Conservation (phyloP, 306 rosid genomes). For the Macrotyloma uniflorum region DNA sequence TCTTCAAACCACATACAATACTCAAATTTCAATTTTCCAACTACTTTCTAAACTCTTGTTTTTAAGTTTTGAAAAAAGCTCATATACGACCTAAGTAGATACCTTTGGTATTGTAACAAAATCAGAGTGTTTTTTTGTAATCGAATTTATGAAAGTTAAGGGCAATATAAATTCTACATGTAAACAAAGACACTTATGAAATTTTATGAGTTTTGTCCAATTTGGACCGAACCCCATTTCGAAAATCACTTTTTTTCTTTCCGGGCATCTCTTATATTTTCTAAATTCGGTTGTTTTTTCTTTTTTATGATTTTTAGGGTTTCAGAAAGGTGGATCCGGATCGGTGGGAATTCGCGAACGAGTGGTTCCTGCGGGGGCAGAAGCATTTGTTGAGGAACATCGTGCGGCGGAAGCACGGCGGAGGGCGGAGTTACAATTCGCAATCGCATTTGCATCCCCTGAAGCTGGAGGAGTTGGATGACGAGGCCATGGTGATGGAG, state of each 20-base stretch:
- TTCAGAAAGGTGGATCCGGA: conserved; percentile 95
- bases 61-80: neutral
- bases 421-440: neutral
- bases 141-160: neutral
- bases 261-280: neutral
- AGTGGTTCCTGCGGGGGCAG: conserved; percentile 88
- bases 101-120: too few species aligned
- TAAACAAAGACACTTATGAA: neutral
- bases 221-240: conserved; percentile 4
- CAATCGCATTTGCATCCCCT: neutral
- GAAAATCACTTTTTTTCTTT: neutral
- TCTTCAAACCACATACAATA: too few species aligned
- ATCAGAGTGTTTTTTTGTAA: neutral
- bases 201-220: neutral
- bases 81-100: neutral
- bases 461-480: conserved; percentile 51
- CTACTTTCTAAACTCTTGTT: too few species aligned
- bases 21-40: too few species aligned
- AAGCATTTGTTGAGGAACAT: conserved; percentile 71
- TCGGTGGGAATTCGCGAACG: conserved; percentile 92
- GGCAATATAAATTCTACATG: neutral
- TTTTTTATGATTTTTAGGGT: neutral
- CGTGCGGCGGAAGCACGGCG: conserved; percentile 54
- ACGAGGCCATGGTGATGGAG: conserved; percentile 65
- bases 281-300: neutral